Evolutionary conservation across 805 yeast genomes (phyloP).

Genomic region (Pichia pseudocactophila): DNA sequence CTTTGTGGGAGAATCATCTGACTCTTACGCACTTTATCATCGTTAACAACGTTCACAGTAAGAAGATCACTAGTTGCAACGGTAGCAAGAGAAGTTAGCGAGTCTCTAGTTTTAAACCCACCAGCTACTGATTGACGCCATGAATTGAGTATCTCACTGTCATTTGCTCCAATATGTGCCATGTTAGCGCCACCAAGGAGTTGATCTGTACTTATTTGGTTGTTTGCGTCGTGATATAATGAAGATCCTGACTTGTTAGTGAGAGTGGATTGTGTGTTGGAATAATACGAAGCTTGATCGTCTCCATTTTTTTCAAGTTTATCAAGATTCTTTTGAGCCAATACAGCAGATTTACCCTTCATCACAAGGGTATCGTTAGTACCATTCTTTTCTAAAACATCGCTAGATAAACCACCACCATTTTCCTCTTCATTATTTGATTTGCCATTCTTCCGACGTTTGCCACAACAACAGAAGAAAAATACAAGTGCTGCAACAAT

Average conservation of each 20-base stretch:
- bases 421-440: slow-evolving; percentile 27
- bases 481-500: slow-evolving; percentile 40
- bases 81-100: slow-evolving; percentile 68
- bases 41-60: slow-evolving; percentile 69
- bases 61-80: slow-evolving; percentile 79
- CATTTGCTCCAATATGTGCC: neutral
- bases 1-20: slow-evolving; percentile 16
- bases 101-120: slow-evolving; percentile 46
- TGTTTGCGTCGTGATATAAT: slow-evolving; percentile 7
- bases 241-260: slow-evolving; percentile 33
- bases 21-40: slow-evolving; percentile 33
- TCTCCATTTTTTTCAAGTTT: slow-evolving; percentile 37
- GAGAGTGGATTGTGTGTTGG: slow-evolving; percentile 38
- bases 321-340: slow-evolving; percentile 43
- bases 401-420: slow-evolving; percentile 17
- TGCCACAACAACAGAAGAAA: slow-evolving; percentile 45
- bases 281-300: slow-evolving; percentile 15
- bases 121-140: slow-evolving; percentile 45
- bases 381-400: slow-evolving; percentile 25
- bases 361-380: slow-evolving; percentile 8
- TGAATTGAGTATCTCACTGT: slow-evolving; percentile 37
- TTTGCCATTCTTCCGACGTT: slow-evolving; percentile 32
- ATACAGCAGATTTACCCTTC: slow-evolving; percentile 18
- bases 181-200: too few relatives aligned
- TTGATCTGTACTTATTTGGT: slow-evolving; percentile 32